Percentiles rank a stretch among this genome's conserved stretches.
phyloP scores from a whole-genome alignment of 2,329 filamentous ascomycete species.

The Trichoderma endophyticum region DNA sequence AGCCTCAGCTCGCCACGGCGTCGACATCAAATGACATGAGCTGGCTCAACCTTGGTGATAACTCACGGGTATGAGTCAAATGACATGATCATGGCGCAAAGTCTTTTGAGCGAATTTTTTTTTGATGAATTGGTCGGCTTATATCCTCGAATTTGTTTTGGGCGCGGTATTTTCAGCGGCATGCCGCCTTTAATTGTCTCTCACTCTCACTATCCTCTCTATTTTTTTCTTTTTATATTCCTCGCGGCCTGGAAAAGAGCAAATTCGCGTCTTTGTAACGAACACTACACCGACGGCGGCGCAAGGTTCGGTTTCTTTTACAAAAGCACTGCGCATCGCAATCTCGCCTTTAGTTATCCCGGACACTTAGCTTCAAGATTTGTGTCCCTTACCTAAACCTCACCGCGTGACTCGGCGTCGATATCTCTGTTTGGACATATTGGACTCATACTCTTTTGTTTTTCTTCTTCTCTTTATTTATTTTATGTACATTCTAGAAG shows the following conservation, averaged over 20 bases:
- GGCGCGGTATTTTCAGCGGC: slow-evolving; percentile 15
- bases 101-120: slow-evolving; percentile 19
- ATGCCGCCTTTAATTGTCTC: slow-evolving; percentile 17
- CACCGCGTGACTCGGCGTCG: slow-evolving; percentile 29
- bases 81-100: slow-evolving; percentile 19
- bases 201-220: slow-evolving; percentile 4
- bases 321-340: slow-evolving; percentile 10
- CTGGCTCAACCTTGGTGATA: slow-evolving; percentile 70
- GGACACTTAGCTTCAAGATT: slow-evolving; percentile 1
- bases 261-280: not conserved
- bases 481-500: slow-evolving; percentile 37
- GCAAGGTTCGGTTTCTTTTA: slow-evolving; percentile 7
- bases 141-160: slow-evolving; percentile 21
- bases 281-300: not conserved
- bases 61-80: slow-evolving; percentile 27
- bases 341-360: slow-evolving; percentile 1
- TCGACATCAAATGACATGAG: slow-evolving; percentile 66
- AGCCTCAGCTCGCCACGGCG: slow-evolving; percentile 50
- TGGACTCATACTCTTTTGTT: slow-evolving; percentile 30
- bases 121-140: slow-evolving; percentile 20
- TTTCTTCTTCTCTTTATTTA: slow-evolving; percentile 24
- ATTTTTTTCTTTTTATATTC: not conserved
- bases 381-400: slow-evolving; percentile 8
- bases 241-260: not conserved
- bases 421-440: slow-evolving; percentile 32